A percentile compares a stretch with the other conserved stretches of the same genome.
Conservation (phyloP, 208 protist species). For the Eutreptiella sp. region DNA sequence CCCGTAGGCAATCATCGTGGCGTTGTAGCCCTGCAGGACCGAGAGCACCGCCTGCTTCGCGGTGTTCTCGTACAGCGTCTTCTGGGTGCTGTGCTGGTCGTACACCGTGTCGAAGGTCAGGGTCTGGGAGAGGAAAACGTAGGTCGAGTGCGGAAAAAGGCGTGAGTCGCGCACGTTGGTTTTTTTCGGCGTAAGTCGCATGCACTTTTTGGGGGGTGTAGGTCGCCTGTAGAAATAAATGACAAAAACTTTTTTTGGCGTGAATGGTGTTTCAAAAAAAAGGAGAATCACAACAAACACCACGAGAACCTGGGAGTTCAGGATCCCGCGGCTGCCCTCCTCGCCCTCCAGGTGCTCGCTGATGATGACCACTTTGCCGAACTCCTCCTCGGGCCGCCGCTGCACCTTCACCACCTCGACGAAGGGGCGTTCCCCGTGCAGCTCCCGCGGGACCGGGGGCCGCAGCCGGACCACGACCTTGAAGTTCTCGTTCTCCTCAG, state of each 20-base stretch:
- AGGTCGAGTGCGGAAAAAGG: no score
- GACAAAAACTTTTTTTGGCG: conserved; percentile 37
- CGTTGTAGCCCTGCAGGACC: conserved; percentile 78
- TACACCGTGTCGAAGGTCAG: conserved; percentile 50
- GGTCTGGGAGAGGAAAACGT: conserved; percentile 31
- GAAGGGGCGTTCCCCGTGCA: conserved; percentile 45
- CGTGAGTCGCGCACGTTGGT: neutral
- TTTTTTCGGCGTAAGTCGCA: neutral
- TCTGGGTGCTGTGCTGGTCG: conserved; percentile 54
- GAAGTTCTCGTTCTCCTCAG: conserved; percentile 47
- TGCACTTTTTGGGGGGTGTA: neutral
- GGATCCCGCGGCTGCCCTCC: conserved; percentile 47
- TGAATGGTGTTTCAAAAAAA: conserved; percentile 37
- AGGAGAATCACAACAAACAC: no score
- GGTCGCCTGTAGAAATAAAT: conserved; percentile 22
- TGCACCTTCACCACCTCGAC: conserved; percentile 58
- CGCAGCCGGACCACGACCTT: conserved; percentile 75
- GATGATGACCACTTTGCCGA: conserved; percentile 54
- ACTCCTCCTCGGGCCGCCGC: conserved; percentile 39
- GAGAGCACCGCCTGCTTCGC: conserved; percentile 73
- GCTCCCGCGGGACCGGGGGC: conserved; percentile 63
- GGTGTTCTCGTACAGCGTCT: conserved; percentile 66
- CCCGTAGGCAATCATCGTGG: conserved; percentile 84
- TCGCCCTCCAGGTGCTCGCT: conserved; percentile 61
- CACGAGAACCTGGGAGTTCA: conserved; percentile 63